These are phyloP conservation scores for Backusella sp. DNA, from an alignment of 192 early-diverging fungal species.

Conservation along the genomic window DNA sequence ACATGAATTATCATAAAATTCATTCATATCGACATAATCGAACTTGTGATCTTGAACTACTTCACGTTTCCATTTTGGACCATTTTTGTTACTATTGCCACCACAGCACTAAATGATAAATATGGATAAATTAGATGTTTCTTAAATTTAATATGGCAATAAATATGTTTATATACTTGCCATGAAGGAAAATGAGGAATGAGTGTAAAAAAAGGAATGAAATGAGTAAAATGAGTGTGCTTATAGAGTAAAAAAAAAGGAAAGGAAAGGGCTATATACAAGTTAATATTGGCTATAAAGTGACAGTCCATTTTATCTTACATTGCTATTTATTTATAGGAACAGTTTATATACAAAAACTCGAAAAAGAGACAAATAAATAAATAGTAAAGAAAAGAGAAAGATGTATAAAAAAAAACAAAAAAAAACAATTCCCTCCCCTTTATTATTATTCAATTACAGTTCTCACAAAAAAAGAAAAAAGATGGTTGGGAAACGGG, in stretches of 20 bases:
- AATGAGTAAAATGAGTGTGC: not conserved
- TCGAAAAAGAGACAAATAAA: not conserved
- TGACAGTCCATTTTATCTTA: not conserved
- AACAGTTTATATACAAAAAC: not conserved
- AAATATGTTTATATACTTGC: not conserved
- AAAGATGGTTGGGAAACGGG: not conserved
- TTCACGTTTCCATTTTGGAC: conserved; percentile 78
- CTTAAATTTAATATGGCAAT: not conserved
- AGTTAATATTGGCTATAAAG: not conserved
- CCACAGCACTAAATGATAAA: not conserved
- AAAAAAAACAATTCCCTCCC: not conserved
- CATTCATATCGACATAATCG: conserved; percentile 83
- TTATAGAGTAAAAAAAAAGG: not conserved
- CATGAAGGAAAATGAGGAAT: not conserved
- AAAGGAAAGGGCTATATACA: not conserved
- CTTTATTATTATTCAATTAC: conserved; percentile 6
- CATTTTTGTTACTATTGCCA: conserved; percentile 13
- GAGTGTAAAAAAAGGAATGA: not conserved
- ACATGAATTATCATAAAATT: conserved; percentile 59
- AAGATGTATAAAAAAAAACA: not conserved
- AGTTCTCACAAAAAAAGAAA: conserved; percentile 8
- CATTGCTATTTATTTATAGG: not conserved
- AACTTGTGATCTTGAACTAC: conserved; percentile 85
- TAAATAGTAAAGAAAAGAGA: not conserved
- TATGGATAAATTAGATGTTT: not conserved